phyloP scores from a whole-genome alignment of 306 rosid genomes.

The Ochetophila trinervis region DNA sequence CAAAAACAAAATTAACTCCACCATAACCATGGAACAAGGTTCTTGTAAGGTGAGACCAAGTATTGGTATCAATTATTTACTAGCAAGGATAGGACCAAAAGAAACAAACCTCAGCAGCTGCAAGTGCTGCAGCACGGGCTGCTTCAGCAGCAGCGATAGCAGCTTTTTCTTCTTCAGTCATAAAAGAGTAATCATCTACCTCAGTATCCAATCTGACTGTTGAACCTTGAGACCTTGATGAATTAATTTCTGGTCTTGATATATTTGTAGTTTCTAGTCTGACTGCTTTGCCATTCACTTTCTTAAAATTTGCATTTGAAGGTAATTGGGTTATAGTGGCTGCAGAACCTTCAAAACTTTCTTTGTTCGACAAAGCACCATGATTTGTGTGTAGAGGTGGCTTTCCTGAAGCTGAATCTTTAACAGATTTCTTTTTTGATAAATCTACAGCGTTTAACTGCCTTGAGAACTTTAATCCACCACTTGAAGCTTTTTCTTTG shows the following conservation, averaged over 20 bases:
- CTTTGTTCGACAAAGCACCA: conserved; percentile 54
- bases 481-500: conserved; percentile 85
- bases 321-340: conserved; percentile 57
- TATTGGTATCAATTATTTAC: background rate
- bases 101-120: conserved; percentile 91
- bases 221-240: conserved; percentile 66
- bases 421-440: conserved; percentile 59
- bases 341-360: conserved; percentile 43
- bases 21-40: no score
- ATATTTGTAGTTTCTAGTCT: conserved; percentile 46
- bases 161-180: conserved; percentile 91
- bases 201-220: conserved; percentile 34
- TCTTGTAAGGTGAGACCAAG: background rate
- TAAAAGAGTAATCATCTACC: conserved; percentile 34
- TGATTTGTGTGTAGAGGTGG: conserved; percentile 74
- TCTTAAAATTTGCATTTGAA: conserved; percentile 43
- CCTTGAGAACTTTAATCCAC: conserved; percentile 66
- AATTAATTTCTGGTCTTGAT: conserved; percentile 56
- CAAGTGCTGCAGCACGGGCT: conserved; percentile 90
- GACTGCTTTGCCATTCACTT: conserved; percentile 48
- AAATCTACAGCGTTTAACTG: conserved; percentile 59
- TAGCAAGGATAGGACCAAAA: conserved; percentile 13
- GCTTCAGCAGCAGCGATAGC: conserved; percentile 97
- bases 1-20: background rate
- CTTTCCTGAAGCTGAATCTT: conserved; percentile 69